Percentiles rank a stretch among this genome's conserved stretches.
phyloP scores from a whole-genome alignment of 106 monocot species.

The Apostasia shenzhenica region DNA sequence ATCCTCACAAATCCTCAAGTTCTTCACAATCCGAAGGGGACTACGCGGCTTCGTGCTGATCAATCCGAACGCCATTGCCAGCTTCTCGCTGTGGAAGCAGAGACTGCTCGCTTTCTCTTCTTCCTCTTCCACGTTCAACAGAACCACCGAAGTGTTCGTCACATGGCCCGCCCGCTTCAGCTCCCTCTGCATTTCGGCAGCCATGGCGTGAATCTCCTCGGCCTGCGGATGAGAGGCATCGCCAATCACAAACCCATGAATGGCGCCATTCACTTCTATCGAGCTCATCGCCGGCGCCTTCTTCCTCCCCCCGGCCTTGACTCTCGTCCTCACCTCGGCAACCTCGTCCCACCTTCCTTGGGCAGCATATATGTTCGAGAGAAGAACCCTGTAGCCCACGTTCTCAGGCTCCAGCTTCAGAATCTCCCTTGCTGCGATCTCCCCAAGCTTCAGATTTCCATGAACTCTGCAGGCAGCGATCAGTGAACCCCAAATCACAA shows the following conservation, averaged over 20 bases:
- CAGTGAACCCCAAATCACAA: slow-evolving; percentile 53
- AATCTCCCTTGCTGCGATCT: slow-evolving; percentile 23
- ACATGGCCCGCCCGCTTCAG: slow-evolving; percentile 39
- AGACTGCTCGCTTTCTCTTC: slow-evolving; percentile 40
- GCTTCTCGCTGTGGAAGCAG: slow-evolving; percentile 48
- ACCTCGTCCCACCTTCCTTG: slow-evolving; percentile 41
- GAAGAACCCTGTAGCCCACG: slow-evolving; percentile 34
- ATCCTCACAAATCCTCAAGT: slow-evolving; percentile 52
- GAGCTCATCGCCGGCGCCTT: slow-evolving; percentile 37
- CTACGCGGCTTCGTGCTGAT: slow-evolving; percentile 29
- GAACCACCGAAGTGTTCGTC: slow-evolving; percentile 26
- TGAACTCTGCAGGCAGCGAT: slow-evolving; percentile 47
- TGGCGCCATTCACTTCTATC: slow-evolving; percentile 33
- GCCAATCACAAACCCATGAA: slow-evolving; percentile 38
- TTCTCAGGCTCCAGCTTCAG: slow-evolving; percentile 29
- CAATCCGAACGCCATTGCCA: slow-evolving; percentile 71
- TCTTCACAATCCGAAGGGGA: slow-evolving; percentile 58
- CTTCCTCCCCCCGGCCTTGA: slow-evolving; percentile 31
- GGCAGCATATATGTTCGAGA: slow-evolving; percentile 48
- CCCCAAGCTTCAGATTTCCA: slow-evolving; percentile 31
- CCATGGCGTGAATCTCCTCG: slow-evolving; percentile 30
- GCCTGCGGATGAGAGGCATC: slow-evolving; percentile 36
- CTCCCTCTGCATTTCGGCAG: slow-evolving; percentile 29
- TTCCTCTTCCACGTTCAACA: slow-evolving; percentile 50
- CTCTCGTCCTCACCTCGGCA: slow-evolving; percentile 22